These are phyloP conservation scores for Dictyostelium brefeldianum DNA, from an alignment of 78 protist species.

Conservation along the genomic window DNA sequence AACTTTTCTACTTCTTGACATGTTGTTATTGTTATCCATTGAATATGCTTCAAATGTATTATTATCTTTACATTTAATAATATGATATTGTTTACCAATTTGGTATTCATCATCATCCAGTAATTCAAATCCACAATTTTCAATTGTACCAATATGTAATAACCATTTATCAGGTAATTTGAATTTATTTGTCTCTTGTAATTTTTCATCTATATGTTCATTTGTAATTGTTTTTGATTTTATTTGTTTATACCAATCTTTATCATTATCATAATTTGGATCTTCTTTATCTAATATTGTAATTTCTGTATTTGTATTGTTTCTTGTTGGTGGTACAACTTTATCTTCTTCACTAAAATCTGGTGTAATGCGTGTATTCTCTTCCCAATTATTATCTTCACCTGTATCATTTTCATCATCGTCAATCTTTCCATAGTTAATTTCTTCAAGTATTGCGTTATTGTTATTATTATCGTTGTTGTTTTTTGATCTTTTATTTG, in stretches of 20 bases:
- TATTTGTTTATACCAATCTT: slow-evolving; percentile 2
- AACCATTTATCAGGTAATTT: neutral
- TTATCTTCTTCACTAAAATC: too few relatives aligned
- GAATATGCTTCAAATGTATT: neutral
- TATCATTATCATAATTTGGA: slow-evolving; percentile 1
- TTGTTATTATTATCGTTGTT: too few relatives aligned
- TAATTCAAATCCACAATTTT: neutral
- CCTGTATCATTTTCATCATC: too few relatives aligned
- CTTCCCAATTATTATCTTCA: too few relatives aligned
- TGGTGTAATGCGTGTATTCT: too few relatives aligned
- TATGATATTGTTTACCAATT: neutral
- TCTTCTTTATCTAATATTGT: neutral
- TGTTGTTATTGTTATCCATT: neutral
- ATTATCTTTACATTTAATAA: neutral
- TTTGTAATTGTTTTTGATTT: neutral
- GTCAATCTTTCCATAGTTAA: too few relatives aligned
- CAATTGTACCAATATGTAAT: neutral
- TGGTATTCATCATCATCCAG: neutral
- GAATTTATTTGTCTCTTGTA: too few relatives aligned
- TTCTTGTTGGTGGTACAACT: too few relatives aligned
- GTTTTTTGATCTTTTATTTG: too few relatives aligned
- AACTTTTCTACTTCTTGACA: neutral
- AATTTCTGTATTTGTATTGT: too few relatives aligned
- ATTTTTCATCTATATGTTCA: too few relatives aligned
- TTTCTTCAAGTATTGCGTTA: too few relatives aligned